Evolutionary conservation across 2,329 filamentous ascomycete species (phyloP), one percentile per base, ranked within the genome.

Genomic region (Geosmithia putterillii): DNA sequence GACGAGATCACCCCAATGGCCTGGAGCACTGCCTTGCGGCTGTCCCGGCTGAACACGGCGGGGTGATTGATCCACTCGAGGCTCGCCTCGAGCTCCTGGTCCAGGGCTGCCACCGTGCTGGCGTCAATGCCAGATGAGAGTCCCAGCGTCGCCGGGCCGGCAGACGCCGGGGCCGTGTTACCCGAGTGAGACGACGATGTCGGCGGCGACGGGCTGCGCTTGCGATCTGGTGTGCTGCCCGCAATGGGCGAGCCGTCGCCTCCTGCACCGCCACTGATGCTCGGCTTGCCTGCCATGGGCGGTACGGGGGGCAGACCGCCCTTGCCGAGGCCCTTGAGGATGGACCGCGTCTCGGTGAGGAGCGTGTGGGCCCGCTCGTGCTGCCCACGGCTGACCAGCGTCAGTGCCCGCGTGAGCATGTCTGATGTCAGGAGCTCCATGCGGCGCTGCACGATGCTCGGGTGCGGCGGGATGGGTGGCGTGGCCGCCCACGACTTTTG

Each of bases 361-460:
- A 98, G 76, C 44, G 94, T 94, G 52, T 94, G 85, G 0, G 89
- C 92, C 32, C 89, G 83, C 55, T 98, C 92, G 58, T 95, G 86
- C 63, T 96, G 90, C 28, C 86, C 87, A 34, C 88, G 79, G 47
- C 86, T 86, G 18, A 96, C 89, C 18, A 98, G 74, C 0, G 88
- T 95, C 47, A 98, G 68, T 14, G 92, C 89, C 46, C 92, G 76
- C 7, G 87, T 94, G 49, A 98, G 75, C 92, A 98, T 98, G 59
- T 98, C 92, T 2, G 90, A 96, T 2, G 92, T 96, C 43, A 98
- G 74, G 23, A 98, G 71, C 63, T 98, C 92, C 92, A 98, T 98
- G 39, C 92, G 83, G 36, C 92, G 79, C 64, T 98, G 92, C 7
- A 98, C 90, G 46, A 98, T 88, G 48, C 83, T 86, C 4, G 92